phyloP scores from a whole-genome alignment of 768 basidiomycete genomes.

The Tulasnella sp. region DNA sequence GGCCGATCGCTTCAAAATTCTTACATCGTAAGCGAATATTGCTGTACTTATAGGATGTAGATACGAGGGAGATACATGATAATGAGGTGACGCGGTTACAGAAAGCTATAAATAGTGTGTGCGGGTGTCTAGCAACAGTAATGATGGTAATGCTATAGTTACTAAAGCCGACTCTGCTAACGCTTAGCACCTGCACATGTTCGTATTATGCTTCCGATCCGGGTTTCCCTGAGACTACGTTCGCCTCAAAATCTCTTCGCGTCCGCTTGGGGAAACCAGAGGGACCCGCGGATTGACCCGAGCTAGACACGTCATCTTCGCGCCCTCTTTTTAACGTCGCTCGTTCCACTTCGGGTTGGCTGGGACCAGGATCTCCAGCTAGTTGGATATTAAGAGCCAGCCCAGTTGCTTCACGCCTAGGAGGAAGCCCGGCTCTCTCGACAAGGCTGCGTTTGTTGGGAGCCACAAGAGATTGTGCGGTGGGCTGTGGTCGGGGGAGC shows the following conservation, averaged over 20 bases:
- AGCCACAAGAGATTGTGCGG: background rate
- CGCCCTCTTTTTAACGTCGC: background rate
- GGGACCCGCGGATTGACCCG: background rate
- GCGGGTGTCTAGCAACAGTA: no score
- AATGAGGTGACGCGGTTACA: no score
- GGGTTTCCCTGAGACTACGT: no score
- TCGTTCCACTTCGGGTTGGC: background rate
- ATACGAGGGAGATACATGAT: no score
- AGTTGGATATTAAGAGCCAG: background rate
- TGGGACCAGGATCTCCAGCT: background rate
- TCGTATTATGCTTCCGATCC: no score
- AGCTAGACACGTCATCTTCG: background rate
- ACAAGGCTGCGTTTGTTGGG: background rate
- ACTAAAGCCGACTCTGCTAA: no score
- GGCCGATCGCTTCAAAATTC: no score
- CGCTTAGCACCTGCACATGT: no score
- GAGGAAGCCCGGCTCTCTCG: slow-evolving; percentile 6
- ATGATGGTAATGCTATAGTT: no score
- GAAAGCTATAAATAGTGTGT: no score
- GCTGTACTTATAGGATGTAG: no score
- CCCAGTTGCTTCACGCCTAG: background rate
- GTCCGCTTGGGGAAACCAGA: slow-evolving; percentile 15
- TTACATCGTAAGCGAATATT: no score
- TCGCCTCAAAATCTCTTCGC: slow-evolving; percentile 10
- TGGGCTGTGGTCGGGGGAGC: background rate